Percentiles rank a stretch among this genome's conserved stretches.
phyloP scores from a whole-genome alignment of 192 early-diverging fungal genomes.

The Coemansia sp. region DNA sequence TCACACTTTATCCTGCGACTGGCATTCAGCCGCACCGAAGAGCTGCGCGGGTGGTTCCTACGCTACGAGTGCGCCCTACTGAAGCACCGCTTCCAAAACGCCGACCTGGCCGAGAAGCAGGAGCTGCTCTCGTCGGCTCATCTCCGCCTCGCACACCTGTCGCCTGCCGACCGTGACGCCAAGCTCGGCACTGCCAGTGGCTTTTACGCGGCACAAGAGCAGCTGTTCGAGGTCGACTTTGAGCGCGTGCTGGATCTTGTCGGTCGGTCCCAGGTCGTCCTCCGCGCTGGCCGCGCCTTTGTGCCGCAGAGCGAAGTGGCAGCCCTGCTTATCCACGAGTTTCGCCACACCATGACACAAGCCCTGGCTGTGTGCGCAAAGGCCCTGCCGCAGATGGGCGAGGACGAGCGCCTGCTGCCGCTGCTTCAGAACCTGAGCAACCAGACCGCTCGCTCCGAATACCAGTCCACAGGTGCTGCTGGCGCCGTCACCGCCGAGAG shows the following conservation, averaged over 20 bases:
- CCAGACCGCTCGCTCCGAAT: conserved; percentile 75
- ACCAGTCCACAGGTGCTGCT: conserved; percentile 55
- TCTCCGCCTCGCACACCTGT: conserved; percentile 28
- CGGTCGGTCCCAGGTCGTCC: conserved; percentile 58
- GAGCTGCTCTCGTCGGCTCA: conserved; percentile 40
- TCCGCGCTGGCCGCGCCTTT: conserved; percentile 67
- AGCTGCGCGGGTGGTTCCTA: conserved; percentile 74
- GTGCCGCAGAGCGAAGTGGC: conserved; percentile 73
- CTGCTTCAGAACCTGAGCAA: conserved; percentile 83
- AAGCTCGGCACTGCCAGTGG: conserved; percentile 12
- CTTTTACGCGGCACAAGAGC: conserved; percentile 44
- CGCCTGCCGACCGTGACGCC: conserved; percentile 20
- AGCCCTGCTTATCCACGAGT: conserved; percentile 75
- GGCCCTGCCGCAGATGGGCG: conserved; percentile 81
- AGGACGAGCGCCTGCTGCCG: conserved; percentile 88
- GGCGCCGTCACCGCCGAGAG: conserved; percentile 66
- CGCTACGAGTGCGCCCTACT: conserved; percentile 71
- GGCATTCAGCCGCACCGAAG: conserved; percentile 67
- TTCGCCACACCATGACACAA: conserved; percentile 60
- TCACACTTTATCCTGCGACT: conserved; percentile 81
- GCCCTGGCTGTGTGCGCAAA: conserved; percentile 66
- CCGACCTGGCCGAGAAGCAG: conserved; percentile 37
- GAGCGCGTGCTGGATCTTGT: conserved; percentile 68
- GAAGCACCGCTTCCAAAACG: conserved; percentile 61
- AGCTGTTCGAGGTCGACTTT: conserved; percentile 66